Conservation (phyloP, 176 grass and related monocot genomes). For the Puya raimondii region DNA sequence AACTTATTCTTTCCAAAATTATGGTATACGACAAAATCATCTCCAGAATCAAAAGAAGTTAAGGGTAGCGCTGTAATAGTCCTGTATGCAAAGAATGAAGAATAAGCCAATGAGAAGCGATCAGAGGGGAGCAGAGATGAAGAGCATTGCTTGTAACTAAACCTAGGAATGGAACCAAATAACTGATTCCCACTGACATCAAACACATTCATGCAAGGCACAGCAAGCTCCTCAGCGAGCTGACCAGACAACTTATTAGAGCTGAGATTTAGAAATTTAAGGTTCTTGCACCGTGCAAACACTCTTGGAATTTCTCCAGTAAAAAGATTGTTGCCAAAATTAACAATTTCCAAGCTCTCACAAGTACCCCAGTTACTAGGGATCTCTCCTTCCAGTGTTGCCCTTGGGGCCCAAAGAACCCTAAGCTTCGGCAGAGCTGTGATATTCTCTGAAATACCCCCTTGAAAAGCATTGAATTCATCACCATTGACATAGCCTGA, state of each 20-base stretch:
- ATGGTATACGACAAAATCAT: slow-evolving; percentile 50
- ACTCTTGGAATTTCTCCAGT: slow-evolving; percentile 19
- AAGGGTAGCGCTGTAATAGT: slow-evolving; percentile 18
- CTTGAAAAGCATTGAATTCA: slow-evolving; percentile 62
- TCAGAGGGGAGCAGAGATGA: slow-evolving; percentile 6
- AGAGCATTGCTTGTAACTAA: slow-evolving; percentile 26
- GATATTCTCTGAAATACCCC: slow-evolving; percentile 27
- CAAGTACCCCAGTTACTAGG: slow-evolving; percentile 35
- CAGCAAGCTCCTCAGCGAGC: slow-evolving; percentile 15
- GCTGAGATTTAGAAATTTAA: slow-evolving; percentile 43
- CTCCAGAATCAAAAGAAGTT: slow-evolving; percentile 17
- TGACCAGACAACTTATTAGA: slow-evolving; percentile 36
- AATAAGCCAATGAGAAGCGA: slow-evolving; percentile 27
- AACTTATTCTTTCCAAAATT: slow-evolving; percentile 79
- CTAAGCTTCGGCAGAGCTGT: slow-evolving; percentile 34
- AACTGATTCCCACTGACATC: slow-evolving; percentile 35
- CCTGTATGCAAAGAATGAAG: slow-evolving; percentile 33
- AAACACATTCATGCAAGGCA: slow-evolving; percentile 36
- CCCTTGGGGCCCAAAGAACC: slow-evolving; percentile 35
- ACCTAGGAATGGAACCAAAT: slow-evolving; percentile 31
- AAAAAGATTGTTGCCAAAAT: slow-evolving; percentile 34
- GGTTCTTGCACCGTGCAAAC: slow-evolving; percentile 27
- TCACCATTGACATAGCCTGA: background rate
- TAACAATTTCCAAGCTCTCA: slow-evolving; percentile 37
- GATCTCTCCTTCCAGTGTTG: slow-evolving; percentile 26